Percentiles rank a stretch among this genome's conserved stretches.
Conservation (phyloP, 1,139 yeast species). For the Saccharomyces pastorianus region DNA sequence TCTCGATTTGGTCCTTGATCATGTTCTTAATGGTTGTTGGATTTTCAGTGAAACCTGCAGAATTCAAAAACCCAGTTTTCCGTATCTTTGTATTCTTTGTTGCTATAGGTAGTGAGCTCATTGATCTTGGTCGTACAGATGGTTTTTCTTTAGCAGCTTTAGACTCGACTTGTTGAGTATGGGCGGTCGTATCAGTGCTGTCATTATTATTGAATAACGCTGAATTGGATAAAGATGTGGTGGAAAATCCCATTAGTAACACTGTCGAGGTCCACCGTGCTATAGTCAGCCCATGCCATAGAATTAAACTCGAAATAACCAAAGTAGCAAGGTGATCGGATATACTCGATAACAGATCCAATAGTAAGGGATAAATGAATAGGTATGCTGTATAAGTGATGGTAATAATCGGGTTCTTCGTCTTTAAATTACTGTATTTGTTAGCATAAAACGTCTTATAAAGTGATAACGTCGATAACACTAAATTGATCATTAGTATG, state of each 20-base stretch:
- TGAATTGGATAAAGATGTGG: constrained; percentile 21
- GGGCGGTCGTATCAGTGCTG: constrained; percentile 6
- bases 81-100: constrained; percentile 1
- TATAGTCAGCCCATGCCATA: constrained; percentile 28
- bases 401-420: constrained; percentile 30
- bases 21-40: constrained; percentile 36
- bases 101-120: constrained; percentile 10
- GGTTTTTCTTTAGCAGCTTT: constrained; percentile 1
- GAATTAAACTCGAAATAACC: constrained; percentile 24
- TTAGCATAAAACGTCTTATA: constrained; percentile 34
- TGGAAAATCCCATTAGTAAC: constrained; percentile 28
- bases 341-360: constrained; percentile 14
- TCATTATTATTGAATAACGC: constrained; percentile 9
- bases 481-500: constrained; percentile 26
- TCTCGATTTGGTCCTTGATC: constrained; percentile 37
- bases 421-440: constrained; percentile 26
- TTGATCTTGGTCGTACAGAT: constrained; percentile 6
- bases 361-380: constrained; percentile 21
- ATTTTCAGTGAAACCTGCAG: constrained; percentile 45
- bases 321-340: constrained; percentile 29
- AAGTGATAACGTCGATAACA: constrained; percentile 31
- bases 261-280: constrained; percentile 32
- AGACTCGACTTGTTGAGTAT: constrained; percentile 3
- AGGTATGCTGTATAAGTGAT: constrained; percentile 26
- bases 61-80: constrained; percentile 30